Conservation (phyloP, 2,329 filamentous ascomycete species). For the Fusarium musae region DNA sequence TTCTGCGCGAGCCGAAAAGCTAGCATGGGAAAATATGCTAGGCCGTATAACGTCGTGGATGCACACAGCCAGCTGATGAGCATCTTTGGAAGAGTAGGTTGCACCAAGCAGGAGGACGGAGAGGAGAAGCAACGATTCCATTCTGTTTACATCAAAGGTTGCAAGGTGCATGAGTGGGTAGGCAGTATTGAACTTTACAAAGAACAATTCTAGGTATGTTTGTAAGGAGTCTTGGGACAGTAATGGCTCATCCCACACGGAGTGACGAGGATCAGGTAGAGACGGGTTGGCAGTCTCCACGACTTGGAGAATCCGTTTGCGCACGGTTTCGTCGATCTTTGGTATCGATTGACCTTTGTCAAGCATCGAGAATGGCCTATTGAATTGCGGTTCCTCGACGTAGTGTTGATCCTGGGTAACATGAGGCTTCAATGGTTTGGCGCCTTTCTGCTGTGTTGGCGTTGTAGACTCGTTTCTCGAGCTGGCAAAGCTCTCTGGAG, state of each 20-base stretch:
- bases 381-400: not conserved
- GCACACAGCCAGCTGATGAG: conserved; percentile 1
- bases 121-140: not conserved
- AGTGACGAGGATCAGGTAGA: not conserved
- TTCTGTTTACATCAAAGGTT: not conserved
- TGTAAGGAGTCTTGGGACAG: not conserved
- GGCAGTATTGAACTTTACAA: not conserved
- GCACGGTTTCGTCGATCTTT: not conserved
- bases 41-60: conserved; percentile 3
- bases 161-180: conserved; percentile 5
- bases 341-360: not conserved
- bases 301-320: not conserved
- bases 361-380: conserved; percentile 5
- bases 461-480: not conserved
- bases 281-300: not conserved
- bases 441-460: not conserved
- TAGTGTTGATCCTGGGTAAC: not conserved
- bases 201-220: not conserved
- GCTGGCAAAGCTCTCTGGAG: not conserved
- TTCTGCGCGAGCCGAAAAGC: conserved; percentile 67
- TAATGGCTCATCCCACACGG: not conserved
- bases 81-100: not conserved
- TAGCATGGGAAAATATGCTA: conserved; percentile 1
- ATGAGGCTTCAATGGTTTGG: not conserved
- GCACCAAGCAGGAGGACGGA: not conserved